These are phyloP conservation scores for Lumnitzera racemosa DNA, from an alignment of 345 rosid species.

Conservation along the genomic window DNA sequence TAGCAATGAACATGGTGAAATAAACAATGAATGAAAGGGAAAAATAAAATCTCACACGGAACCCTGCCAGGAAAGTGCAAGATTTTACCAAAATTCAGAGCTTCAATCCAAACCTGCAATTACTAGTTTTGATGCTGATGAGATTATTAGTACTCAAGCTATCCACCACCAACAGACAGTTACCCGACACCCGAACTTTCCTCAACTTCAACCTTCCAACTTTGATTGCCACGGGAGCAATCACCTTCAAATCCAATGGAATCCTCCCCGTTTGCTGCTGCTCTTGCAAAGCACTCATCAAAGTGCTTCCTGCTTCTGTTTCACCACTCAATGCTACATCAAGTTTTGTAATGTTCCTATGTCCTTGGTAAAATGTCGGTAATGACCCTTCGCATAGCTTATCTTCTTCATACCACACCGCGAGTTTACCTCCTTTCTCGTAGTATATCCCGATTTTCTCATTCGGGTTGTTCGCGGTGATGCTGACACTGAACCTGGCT, in stretches of 20 bases:
- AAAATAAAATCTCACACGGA: no score
- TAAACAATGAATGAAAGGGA: no score
- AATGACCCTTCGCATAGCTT: conserved; percentile 59
- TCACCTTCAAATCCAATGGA: conserved; percentile 55
- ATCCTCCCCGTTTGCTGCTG: conserved; percentile 66
- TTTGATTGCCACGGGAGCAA: conserved; percentile 58
- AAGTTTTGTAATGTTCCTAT: conserved; percentile 51
- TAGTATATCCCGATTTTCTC: conserved; percentile 67
- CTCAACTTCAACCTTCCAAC: conserved; percentile 59
- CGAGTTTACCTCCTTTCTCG: conserved; percentile 50
- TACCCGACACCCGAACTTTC: conserved; percentile 57
- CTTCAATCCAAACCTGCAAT: conserved; percentile 51
- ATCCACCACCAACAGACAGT: conserved; percentile 61
- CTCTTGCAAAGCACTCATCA: conserved; percentile 61
- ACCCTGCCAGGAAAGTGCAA: no score
- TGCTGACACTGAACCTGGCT: conserved; percentile 52
- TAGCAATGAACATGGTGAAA: no score
- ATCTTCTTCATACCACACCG: conserved; percentile 49
- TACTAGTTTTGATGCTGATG: conserved; percentile 57
- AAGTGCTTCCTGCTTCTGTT: conserved; percentile 38
- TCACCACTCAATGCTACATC: conserved; percentile 44
- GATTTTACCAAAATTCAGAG: conserved; percentile 23
- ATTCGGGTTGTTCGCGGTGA: conserved; percentile 74
- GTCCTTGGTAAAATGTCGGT: conserved; percentile 77
- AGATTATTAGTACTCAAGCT: conserved; percentile 45